A percentile compares a stretch with the other conserved stretches of the same genome.
These are phyloP conservation scores for Aspergillus tanneri DNA, from an alignment of 2,329 filamentous ascomycete genomes.

Conservation along the genomic window DNA sequence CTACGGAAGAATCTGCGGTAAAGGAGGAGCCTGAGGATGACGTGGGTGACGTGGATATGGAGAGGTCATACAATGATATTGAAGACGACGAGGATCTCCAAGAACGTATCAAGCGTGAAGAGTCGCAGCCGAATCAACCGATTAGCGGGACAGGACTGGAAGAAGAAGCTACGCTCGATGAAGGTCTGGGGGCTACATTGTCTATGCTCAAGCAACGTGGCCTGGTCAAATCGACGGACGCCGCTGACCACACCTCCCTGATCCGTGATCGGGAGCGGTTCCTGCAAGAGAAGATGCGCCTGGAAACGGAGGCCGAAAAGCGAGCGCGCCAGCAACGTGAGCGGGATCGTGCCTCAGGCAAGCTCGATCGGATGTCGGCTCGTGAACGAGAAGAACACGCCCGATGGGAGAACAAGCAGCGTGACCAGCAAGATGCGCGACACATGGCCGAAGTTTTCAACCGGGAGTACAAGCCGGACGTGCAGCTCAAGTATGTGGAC, in stretches of 20 bases:
- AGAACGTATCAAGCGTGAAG: constrained; percentile 52
- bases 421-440: constrained; percentile 80
- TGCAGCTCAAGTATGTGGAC: constrained; percentile 87
- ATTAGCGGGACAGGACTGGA: constrained; percentile 70
- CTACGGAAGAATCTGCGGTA: constrained; percentile 18
- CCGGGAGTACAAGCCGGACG: constrained; percentile 82
- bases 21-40: constrained; percentile 42
- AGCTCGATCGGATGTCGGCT: constrained; percentile 83
- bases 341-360: constrained; percentile 77
- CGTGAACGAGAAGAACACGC: constrained; percentile 88
- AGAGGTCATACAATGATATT: constrained; percentile 52
- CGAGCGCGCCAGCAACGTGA: constrained; percentile 80
- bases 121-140: constrained; percentile 44
- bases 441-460: constrained; percentile 83
- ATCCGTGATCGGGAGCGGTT: constrained; percentile 75
- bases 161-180: constrained; percentile 75
- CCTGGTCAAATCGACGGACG: constrained; percentile 66
- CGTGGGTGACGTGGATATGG: constrained; percentile 56
- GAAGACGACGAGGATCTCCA: constrained; percentile 51
- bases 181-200: constrained; percentile 79
- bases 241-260: constrained; percentile 63
- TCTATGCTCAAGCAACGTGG: constrained; percentile 82
- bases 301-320: constrained; percentile 76
- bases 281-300: constrained; percentile 72
- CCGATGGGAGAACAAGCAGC: constrained; percentile 80